Conservation (phyloP, 2,329 filamentous ascomycete genomes). For the Fusarium annulatum region DNA sequence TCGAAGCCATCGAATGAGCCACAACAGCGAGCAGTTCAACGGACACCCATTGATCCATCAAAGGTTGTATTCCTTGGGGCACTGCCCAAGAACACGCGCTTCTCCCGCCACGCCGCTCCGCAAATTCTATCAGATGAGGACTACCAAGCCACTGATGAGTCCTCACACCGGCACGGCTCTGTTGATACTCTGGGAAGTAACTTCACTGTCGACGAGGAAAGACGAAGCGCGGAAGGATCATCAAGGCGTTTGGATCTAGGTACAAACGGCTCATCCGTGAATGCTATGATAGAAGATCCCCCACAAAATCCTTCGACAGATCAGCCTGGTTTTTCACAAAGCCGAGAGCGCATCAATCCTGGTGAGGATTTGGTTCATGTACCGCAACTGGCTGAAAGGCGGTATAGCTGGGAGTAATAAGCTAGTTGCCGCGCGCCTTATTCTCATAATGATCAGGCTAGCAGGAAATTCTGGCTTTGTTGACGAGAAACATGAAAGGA, state of each 20-base stretch:
- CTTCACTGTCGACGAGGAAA: slow-evolving; percentile 66
- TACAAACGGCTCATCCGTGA: not conserved
- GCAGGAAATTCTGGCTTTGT: not conserved
- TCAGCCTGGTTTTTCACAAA: slow-evolving; percentile 39
- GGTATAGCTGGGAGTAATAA: slow-evolving; percentile 64
- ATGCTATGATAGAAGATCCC: not conserved
- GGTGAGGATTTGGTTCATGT: slow-evolving; percentile 62
- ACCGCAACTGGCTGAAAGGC: slow-evolving; percentile 60
- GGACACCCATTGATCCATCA: slow-evolving; percentile 63
- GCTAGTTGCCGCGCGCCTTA: not conserved
- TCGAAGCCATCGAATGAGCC: slow-evolving; percentile 1
- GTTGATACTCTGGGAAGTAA: slow-evolving; percentile 66
- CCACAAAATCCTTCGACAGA: not conserved
- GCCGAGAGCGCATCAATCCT: slow-evolving; percentile 57
- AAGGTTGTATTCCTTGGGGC: slow-evolving; percentile 66
- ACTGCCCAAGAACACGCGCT: slow-evolving; percentile 60
- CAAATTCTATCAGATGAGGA: slow-evolving; percentile 3
- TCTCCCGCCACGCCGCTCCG: slow-evolving; percentile 35
- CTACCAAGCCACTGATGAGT: not conserved
- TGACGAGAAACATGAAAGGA: not conserved
- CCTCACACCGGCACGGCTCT: slow-evolving; percentile 15
- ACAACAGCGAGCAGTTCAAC: slow-evolving; percentile 51
- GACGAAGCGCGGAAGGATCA: slow-evolving; percentile 44
- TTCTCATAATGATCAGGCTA: not conserved
- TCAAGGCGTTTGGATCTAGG: slow-evolving; percentile 40